Base-by-base conservation (phyloP, 1,284 basidiomycete genomes). In the Coniophora puteana region DNA sequence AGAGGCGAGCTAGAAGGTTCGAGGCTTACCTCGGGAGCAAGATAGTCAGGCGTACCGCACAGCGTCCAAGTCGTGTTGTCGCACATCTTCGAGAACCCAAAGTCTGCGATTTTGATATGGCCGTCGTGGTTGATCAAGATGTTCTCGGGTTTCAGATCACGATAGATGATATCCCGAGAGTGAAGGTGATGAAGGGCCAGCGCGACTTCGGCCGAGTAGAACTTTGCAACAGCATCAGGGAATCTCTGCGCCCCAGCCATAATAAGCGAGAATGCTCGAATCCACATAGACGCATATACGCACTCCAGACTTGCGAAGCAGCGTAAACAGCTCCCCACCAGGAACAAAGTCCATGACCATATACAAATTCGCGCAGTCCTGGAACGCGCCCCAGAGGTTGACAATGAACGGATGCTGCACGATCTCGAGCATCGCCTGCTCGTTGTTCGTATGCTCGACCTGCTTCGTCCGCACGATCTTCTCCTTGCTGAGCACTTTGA, bases 281-380 rank as follows among this genome's bases (percentile, higher is more conserved):
- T 16, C 20, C 40, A 34, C 8, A 43, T 26, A 39, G 37, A 33
- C 42, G 44, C 18, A 34, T 27, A 69, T 80, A 51, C 38, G 93
- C 93, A 62, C 89, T 90, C 37, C n/a, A n/a, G 89, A 93, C 67
- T 92, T 78, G 46, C 93, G 77, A 45, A 97, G 65, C 32, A 96
- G 77, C 34, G 89, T 90, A 61, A 99, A 99, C 6, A 99, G 72
- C 65, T 99, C 95, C 14, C 95, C 95, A 16, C 95, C 95, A 0
- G 93, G 92, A 4, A 99, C 95, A 61, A 97, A 99, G 67, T 99
- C 96, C 95, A 99, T 98, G 44, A 99, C 94, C 93, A 99, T 97
- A 72, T 96, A 99, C 11, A 99, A 71, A 60, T 97, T 98, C 33
- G 89, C 76, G 8, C 82, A 69, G 56, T 98, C 95, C 55, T 96